Evolutionary conservation across 768 basidiomycete species (phyloP).

Genomic region (Gloeopeniophorella convolvens): DNA sequence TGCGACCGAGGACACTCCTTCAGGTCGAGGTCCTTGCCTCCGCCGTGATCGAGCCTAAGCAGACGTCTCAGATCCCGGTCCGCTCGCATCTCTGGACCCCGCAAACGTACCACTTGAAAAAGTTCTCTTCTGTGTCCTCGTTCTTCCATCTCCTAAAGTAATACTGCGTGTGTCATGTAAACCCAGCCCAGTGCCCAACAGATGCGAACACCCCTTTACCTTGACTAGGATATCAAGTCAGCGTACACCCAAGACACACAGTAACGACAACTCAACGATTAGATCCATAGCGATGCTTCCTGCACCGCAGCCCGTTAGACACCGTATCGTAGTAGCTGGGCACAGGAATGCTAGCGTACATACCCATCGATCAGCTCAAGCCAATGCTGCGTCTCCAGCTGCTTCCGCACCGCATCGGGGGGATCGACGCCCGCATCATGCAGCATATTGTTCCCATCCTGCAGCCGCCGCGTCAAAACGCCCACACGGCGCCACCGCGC

Average conservation of each 20-base stretch:
- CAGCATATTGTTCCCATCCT: constrained; percentile 39
- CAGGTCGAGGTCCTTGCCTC: constrained; percentile 47
- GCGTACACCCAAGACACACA: background rate
- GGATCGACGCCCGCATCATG: constrained; percentile 26
- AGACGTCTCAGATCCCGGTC: background rate
- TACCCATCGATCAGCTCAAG: constrained; percentile 56
- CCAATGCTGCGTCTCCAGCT: constrained; percentile 57
- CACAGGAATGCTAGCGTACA: constrained; percentile 15
- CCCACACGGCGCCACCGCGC: constrained; percentile 44
- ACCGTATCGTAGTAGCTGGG: background rate
- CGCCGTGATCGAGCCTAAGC: constrained; percentile 55
- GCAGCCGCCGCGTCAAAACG: constrained; percentile 36
- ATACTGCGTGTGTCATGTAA: constrained; percentile 32
- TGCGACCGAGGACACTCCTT: constrained; percentile 53
- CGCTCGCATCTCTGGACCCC: background rate
- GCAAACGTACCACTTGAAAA: constrained; percentile 47
- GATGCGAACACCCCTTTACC: constrained; percentile 23
- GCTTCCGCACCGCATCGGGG: constrained; percentile 34
- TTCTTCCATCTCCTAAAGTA: constrained; percentile 57
- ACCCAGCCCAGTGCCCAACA: background rate
- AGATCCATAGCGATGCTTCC: constrained; percentile 59
- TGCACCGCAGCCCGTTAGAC: constrained; percentile 12
- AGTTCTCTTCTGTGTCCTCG: constrained; percentile 56
- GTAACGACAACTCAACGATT: constrained; percentile 33
- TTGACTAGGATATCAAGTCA: constrained; percentile 34